These are phyloP conservation scores for Omphalea diandra DNA, from an alignment of 441 rosid species.

Conservation along the genomic window DNA sequence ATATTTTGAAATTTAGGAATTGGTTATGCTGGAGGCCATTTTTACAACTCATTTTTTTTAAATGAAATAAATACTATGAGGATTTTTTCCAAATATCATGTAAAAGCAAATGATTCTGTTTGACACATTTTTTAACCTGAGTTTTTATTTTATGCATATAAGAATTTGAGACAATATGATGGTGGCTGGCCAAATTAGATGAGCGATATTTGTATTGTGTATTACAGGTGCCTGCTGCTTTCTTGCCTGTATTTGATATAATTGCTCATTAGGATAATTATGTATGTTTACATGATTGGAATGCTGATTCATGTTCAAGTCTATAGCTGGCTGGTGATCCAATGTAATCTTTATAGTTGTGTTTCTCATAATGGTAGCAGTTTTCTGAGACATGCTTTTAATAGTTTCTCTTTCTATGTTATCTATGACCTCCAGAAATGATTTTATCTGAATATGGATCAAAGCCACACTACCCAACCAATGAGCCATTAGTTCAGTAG, in stretches of 20 bases:
- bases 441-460: not conserved
- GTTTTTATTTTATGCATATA: not conserved
- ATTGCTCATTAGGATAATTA: constrained; percentile 6
- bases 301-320: not conserved
- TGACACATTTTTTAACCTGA: not conserved
- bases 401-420: not conserved
- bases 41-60: too few relatives aligned
- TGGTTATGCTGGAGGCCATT: too few relatives aligned
- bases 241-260: constrained; percentile 19
- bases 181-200: constrained; percentile 5
- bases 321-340: not conserved
- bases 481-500: too few relatives aligned
- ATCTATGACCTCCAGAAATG: not conserved
- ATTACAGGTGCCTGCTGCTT: constrained; percentile 27
- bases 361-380: not conserved
- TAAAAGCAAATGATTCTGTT: not conserved
- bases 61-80: too few relatives aligned
- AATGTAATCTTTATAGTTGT: not conserved
- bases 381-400: not conserved
- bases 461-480: not conserved
- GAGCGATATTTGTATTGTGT: constrained; percentile 5
- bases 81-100: too few relatives aligned
- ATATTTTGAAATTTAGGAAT: too few relatives aligned
- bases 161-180: not conserved
- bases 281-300: not conserved